Evolutionary conservation across 2,329 filamentous ascomycete genomes (phyloP).

Genomic region (Fulvia fulva): DNA sequence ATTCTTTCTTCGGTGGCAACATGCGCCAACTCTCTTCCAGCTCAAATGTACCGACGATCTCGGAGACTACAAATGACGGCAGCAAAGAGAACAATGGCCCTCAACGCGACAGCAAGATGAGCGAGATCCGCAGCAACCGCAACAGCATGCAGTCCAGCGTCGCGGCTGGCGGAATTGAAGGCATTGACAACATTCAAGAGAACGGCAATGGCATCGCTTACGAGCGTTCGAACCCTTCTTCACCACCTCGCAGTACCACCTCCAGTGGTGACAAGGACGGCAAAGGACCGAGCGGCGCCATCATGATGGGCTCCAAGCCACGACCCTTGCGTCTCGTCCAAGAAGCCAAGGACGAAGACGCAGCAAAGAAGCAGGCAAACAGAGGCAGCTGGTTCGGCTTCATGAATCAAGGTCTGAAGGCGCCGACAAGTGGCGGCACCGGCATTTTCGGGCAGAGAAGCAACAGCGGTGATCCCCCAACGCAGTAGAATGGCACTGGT

Average conservation of each 20-base stretch:
- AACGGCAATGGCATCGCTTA: conserved; percentile 13
- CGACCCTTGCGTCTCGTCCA: conserved; percentile 83
- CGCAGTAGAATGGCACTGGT: conserved; percentile 1
- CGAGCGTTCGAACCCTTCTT: conserved; percentile 45
- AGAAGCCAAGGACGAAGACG: conserved; percentile 53
- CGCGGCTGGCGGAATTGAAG: conserved; percentile 8
- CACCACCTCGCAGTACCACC: conserved; percentile 56
- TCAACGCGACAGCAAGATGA: conserved; percentile 31
- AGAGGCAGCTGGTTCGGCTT: conserved; percentile 47
- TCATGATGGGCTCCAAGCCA: conserved; percentile 63
- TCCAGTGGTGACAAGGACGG: conserved; percentile 31
- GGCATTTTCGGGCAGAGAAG: neutral
- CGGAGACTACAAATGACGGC: conserved; percentile 19
- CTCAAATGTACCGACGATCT: conserved; percentile 41
- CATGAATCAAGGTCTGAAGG: conserved; percentile 37
- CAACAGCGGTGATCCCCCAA: conserved; percentile 6
- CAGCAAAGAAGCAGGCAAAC: conserved; percentile 43
- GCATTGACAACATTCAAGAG: conserved; percentile 8
- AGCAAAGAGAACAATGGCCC: conserved; percentile 20
- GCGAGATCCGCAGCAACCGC: conserved; percentile 20
- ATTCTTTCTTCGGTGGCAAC: conserved; percentile 56
- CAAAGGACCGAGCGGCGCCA: conserved; percentile 31
- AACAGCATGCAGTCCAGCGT: conserved; percentile 24
- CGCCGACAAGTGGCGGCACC: neutral
- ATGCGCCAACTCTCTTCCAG: conserved; percentile 41